Percentiles rank a stretch among this genome's conserved stretches.
Conservation (phyloP, 2,329 filamentous ascomycete species). For the Nigrospora sphaerica region DNA sequence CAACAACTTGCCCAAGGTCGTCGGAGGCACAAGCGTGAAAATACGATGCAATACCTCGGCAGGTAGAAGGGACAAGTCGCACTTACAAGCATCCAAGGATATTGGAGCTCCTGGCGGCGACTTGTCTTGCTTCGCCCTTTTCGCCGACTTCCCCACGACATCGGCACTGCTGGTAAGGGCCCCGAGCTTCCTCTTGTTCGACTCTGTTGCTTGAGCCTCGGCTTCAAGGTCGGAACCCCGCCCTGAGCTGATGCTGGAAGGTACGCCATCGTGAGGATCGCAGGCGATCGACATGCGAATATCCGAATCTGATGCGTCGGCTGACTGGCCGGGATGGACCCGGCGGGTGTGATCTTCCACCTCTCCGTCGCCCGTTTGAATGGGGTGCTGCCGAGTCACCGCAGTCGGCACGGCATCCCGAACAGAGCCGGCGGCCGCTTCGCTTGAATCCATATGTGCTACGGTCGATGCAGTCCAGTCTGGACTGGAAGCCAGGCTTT, state of each 20-base stretch:
- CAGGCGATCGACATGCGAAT: too few species aligned
- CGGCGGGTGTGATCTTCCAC: too few species aligned
- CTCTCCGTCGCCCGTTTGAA: too few species aligned
- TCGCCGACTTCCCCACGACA: neutral
- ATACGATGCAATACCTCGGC: constrained; percentile 63
- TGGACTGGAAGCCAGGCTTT: neutral
- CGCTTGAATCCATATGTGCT: neutral
- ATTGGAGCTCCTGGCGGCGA: neutral
- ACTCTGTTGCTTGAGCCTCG: too few species aligned
- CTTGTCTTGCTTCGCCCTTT: constrained; percentile 13
- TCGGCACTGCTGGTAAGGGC: neutral
- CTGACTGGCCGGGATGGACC: too few species aligned
- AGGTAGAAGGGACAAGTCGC: constrained; percentile 26
- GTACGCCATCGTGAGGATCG: too few species aligned
- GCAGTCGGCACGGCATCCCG: neutral
- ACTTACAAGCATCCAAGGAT: neutral
- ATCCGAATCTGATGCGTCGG: too few species aligned
- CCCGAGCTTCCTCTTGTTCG: too few species aligned
- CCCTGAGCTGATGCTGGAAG: too few species aligned
- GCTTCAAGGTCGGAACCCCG: too few species aligned
- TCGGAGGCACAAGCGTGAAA: constrained; percentile 60
- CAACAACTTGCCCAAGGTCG: constrained; percentile 57
- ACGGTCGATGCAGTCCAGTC: neutral
- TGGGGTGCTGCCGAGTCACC: too few species aligned
- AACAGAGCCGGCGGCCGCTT: neutral